Conservation (phyloP, 169 alveolate species). For the Condylostoma magnum region DNA sequence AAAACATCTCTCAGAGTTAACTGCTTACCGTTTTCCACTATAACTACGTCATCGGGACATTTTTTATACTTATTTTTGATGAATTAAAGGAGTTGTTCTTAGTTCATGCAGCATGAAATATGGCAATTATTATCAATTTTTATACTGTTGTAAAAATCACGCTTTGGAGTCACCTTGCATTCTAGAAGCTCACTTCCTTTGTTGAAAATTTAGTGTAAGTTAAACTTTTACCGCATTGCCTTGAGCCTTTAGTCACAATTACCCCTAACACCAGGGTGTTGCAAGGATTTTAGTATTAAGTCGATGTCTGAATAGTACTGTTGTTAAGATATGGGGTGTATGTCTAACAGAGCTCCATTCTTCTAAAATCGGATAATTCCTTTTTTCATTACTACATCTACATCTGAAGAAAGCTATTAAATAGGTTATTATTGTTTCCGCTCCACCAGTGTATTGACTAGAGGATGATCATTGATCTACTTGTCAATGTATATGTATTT, state of each 20-base stretch:
- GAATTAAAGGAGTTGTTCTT: constrained; percentile 82
- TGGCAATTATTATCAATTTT: constrained; percentile 94
- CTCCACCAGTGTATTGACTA: too few relatives aligned
- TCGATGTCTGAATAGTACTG: too few relatives aligned
- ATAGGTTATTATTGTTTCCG: too few relatives aligned
- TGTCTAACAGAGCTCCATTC: too few relatives aligned
- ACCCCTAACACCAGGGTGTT: too few relatives aligned
- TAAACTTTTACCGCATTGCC: neutral
- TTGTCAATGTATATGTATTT: neutral
- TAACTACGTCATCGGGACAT: constrained; percentile 69
- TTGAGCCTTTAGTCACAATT: neutral
- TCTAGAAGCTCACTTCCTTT: constrained; percentile 3
- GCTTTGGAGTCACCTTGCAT: constrained; percentile 53
- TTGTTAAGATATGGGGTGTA: too few relatives aligned
- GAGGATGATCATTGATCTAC: neutral
- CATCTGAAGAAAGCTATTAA: too few relatives aligned
- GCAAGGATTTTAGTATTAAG: too few relatives aligned
- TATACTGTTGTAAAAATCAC: constrained; percentile 90
- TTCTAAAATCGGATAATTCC: too few relatives aligned
- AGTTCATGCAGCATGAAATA: constrained; percentile 85
- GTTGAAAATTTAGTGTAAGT: neutral
- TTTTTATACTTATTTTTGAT: constrained; percentile 64
- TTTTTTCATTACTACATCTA: too few relatives aligned
- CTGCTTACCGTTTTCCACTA: constrained; percentile 13
- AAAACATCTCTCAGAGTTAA: neutral